Conservation (phyloP, 192 early-diverging fungal genomes). For the Entomortierella chlamydospora region DNA sequence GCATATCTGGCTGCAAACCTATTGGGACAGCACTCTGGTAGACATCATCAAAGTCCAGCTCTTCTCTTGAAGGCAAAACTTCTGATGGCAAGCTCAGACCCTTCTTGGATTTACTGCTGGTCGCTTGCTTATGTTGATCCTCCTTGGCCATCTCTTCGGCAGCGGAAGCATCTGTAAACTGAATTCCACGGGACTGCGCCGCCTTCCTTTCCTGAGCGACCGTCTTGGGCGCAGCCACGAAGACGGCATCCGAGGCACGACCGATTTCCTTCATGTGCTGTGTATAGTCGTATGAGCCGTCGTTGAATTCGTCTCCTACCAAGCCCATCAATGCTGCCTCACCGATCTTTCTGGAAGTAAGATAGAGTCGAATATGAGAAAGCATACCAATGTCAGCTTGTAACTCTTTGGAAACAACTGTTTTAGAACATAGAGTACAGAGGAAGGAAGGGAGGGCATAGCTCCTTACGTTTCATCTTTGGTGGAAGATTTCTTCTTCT, state of each 20-base stretch:
- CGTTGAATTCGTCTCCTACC: conserved; percentile 76
- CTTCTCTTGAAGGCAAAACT: conserved; percentile 78
- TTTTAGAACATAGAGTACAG: conserved; percentile 13
- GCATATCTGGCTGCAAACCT: conserved; percentile 80
- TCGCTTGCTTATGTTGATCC: not conserved
- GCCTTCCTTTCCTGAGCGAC: conserved; percentile 65
- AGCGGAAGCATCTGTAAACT: conserved; percentile 45
- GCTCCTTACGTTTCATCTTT: conserved; percentile 37
- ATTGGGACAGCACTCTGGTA: conserved; percentile 72
- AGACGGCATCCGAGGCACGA: conserved; percentile 77
- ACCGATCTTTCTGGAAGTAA: conserved; percentile 55
- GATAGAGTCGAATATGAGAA: not conserved
- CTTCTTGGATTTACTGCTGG: conserved; percentile 27
- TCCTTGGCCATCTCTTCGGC: conserved; percentile 36
- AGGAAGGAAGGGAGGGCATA: not conserved
- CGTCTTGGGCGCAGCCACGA: conserved; percentile 74
- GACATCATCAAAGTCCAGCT: conserved; percentile 77
- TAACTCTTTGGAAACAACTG: too few species aligned
- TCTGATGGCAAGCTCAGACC: conserved; percentile 74
- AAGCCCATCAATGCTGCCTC: conserved; percentile 91
- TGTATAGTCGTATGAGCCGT: conserved; percentile 95
- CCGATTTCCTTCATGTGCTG: conserved; percentile 93
- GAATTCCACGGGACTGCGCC: conserved; percentile 41
- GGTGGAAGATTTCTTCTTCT: conserved; percentile 28
- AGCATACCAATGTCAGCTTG: too few species aligned